Evolutionary conservation across 257 asterid genomes (phyloP).

Genomic region (Nicotiana paniculata): DNA sequence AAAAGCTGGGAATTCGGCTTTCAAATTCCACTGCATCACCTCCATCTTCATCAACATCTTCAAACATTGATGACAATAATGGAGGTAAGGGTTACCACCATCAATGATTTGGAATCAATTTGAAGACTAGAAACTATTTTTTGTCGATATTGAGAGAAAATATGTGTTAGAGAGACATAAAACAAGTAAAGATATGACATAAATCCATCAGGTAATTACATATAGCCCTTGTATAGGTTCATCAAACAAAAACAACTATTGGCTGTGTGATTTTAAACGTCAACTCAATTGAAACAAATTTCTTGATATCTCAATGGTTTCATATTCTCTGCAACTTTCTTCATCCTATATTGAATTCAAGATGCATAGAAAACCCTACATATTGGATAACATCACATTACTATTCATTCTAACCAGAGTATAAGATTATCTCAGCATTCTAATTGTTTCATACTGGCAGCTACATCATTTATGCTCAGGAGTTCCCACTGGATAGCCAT

Average conservation of each 20-base stretch:
- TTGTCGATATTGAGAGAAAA: not conserved
- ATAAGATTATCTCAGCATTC: not conserved
- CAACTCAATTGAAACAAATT: not conserved
- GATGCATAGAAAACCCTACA: too few species aligned
- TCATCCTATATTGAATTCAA: too few species aligned
- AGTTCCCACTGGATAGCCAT: conserved; percentile 40
- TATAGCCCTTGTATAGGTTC: not conserved
- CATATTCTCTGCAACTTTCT: too few species aligned
- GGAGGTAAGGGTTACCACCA: not conserved
- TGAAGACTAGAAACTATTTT: not conserved
- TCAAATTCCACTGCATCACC: conserved; percentile 37
- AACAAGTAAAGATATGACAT: not conserved
- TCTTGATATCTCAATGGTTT: too few species aligned
- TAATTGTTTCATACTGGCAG: conserved; percentile 23
- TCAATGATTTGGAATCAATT: not conserved
- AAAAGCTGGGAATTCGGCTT: conserved; percentile 40
- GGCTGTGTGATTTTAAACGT: not conserved
- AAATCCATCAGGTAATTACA: not conserved
- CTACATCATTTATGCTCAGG: conserved; percentile 28
- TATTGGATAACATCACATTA: too few species aligned
- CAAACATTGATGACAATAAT: not conserved
- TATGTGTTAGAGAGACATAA: not conserved
- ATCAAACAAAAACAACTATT: not conserved
- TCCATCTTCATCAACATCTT: conserved; percentile 13
- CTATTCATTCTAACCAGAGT: not conserved